Evolutionary conservation across 129 eudicot genomes (phyloP).

Genomic region (Pittosporum tobira): DNA sequence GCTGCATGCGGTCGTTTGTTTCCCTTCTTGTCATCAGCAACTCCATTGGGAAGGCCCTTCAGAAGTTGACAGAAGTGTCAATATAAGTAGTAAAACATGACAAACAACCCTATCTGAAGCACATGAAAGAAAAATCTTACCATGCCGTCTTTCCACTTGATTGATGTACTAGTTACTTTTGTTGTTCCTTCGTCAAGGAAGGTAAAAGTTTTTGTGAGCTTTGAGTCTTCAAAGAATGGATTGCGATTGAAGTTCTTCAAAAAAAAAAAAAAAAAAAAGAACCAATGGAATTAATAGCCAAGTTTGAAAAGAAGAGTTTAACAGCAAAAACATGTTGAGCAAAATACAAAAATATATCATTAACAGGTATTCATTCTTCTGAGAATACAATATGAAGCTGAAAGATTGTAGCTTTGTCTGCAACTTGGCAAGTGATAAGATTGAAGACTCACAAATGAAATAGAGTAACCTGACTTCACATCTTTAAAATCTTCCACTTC

Average conservation of each 20-base stretch:
- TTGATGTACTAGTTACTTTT: constrained; percentile 70
- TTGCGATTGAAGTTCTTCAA: constrained; percentile 68
- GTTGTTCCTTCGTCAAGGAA: constrained; percentile 72
- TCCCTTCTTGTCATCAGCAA: constrained; percentile 64
- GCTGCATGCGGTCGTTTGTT: constrained; percentile 60
- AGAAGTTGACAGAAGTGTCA: constrained; percentile 4
- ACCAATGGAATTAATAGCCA: no score
- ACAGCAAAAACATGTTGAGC: not conserved
- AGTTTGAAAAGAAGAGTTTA: not conserved
- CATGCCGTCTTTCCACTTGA: constrained; percentile 93
- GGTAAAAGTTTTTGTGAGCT: constrained; percentile 72
- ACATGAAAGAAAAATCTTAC: constrained; percentile 25
- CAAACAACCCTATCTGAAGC: not conserved
- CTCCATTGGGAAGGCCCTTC: constrained; percentile 73
- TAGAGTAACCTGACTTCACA: constrained; percentile 86
- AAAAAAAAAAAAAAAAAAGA: not conserved
- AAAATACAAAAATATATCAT: not conserved
- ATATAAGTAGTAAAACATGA: not conserved
- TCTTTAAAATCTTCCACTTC: constrained; percentile 90
- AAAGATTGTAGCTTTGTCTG: not conserved
- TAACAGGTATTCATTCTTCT: not conserved
- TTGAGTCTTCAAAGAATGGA: constrained; percentile 74
- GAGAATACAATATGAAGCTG: not conserved
- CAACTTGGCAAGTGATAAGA: not conserved
- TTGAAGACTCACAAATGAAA: constrained; percentile 64